Conservation (phyloP, 805 yeast genomes). For the Priceomyces castillae region DNA sequence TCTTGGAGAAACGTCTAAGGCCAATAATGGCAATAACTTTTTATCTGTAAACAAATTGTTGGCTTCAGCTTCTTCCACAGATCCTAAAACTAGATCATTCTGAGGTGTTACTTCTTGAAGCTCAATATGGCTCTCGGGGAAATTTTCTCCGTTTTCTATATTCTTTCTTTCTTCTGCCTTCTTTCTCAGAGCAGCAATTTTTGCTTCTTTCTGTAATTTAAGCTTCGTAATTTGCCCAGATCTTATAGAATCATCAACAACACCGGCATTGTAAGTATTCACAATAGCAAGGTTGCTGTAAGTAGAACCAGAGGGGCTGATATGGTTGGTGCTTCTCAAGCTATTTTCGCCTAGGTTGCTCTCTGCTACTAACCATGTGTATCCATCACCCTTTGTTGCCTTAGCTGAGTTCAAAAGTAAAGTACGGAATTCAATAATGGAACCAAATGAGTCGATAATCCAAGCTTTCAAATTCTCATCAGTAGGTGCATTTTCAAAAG, state of each 20-base stretch:
- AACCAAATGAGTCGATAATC: slow-evolving; percentile 66
- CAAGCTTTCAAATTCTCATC: slow-evolving; percentile 42
- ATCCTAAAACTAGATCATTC: slow-evolving; percentile 29
- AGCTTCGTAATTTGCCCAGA: slow-evolving; percentile 50
- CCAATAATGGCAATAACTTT: slow-evolving; percentile 57
- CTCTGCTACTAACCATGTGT: slow-evolving; percentile 82
- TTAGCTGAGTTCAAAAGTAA: slow-evolving; percentile 66
- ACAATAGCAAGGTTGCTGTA: slow-evolving; percentile 57
- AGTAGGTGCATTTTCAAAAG: slow-evolving; percentile 32
- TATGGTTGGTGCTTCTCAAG: slow-evolving; percentile 20
- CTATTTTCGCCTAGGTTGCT: slow-evolving; percentile 30
- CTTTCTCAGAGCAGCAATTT: slow-evolving; percentile 23
- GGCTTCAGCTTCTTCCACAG: slow-evolving; percentile 42
- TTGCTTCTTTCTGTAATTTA: slow-evolving; percentile 33
- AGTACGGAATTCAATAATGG: slow-evolving; percentile 70
- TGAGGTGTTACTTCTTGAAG: neutral
- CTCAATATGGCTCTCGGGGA: slow-evolving; percentile 8
- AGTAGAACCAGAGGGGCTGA: slow-evolving; percentile 8
- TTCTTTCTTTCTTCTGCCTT: slow-evolving; percentile 23
- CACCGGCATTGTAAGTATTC: slow-evolving; percentile 87
- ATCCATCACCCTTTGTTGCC: slow-evolving; percentile 84
- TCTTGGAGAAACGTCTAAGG: slow-evolving; percentile 71
- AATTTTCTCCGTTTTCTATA: slow-evolving; percentile 10
- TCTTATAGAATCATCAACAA: slow-evolving; percentile 63
- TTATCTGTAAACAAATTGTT: slow-evolving; percentile 32